Percentiles rank a stretch among this genome's conserved stretches.
These are phyloP conservation scores for Populus tomentosa DNA, from an alignment of 441 rosid species.

Conservation along the genomic window DNA sequence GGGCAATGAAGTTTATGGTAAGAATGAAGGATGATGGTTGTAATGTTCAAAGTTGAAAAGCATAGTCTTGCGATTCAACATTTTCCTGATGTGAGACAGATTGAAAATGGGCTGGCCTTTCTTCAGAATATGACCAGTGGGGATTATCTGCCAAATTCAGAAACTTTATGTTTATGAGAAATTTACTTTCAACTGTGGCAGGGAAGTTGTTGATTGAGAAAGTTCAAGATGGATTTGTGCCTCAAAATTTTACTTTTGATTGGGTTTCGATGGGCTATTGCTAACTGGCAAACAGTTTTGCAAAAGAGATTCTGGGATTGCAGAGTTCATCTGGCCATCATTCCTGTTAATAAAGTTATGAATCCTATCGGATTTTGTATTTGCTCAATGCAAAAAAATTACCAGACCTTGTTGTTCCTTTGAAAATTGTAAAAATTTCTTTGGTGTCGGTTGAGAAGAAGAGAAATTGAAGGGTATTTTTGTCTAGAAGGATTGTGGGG, in stretches of 20 bases:
- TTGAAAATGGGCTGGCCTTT: slow-evolving; percentile 60
- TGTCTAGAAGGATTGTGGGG: too few species aligned
- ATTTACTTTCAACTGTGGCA: slow-evolving; percentile 50
- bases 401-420: background rate
- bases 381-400: background rate
- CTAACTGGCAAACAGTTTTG: slow-evolving; percentile 80
- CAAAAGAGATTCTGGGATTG: slow-evolving; percentile 63
- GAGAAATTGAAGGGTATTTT: too few species aligned
- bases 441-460: too few species aligned
- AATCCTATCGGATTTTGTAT: slow-evolving; percentile 11
- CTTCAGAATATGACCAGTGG: slow-evolving; percentile 60
- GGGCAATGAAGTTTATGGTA: slow-evolving; percentile 54
- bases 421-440: too few species aligned
- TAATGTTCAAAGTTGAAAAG: slow-evolving; percentile 60
- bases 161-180: slow-evolving; percentile 86
- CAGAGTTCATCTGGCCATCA: slow-evolving; percentile 66
- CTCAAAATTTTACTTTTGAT: slow-evolving; percentile 64
- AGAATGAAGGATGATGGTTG: slow-evolving; percentile 66
- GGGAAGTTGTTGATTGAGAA: slow-evolving; percentile 79
- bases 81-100: slow-evolving; percentile 55
- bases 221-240: slow-evolving; percentile 87
- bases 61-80: slow-evolving; percentile 65
- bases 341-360: slow-evolving; percentile 52
- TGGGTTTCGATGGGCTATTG: slow-evolving; percentile 74
- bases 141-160: slow-evolving; percentile 77